Percentiles rank a stretch among this genome's conserved stretches.
Conservation (phyloP, 1,139 yeast species). For the Eremothecium cymbalariae region DNA sequence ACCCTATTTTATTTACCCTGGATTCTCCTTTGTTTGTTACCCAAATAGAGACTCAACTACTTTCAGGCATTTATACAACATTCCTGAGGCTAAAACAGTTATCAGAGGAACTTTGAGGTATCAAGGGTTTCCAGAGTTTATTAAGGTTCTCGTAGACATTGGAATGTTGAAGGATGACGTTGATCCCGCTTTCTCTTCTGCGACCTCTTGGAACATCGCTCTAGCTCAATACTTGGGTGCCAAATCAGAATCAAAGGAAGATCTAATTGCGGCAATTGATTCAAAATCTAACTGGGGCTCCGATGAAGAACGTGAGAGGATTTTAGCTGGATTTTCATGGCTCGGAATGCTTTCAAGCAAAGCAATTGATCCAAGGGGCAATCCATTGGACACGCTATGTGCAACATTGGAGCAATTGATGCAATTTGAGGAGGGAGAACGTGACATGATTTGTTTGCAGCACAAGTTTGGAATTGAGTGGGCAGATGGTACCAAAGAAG, state of each 20-base stretch:
- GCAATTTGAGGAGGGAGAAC: constrained; percentile 94
- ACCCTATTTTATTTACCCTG: constrained; percentile 94
- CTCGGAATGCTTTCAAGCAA: constrained; percentile 80
- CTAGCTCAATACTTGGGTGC: constrained; percentile 69
- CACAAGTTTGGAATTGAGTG: constrained; percentile 97
- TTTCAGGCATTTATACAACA: constrained; percentile 81
- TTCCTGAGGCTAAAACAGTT: constrained; percentile 96
- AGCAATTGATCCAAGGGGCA: constrained; percentile 77
- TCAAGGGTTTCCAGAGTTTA: constrained; percentile 98
- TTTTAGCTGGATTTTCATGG: constrained; percentile 87
- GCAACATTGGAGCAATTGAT: constrained; percentile 91
- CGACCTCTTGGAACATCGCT: constrained; percentile 84
- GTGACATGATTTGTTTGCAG: constrained; percentile 90
- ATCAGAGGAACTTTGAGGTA: constrained; percentile 94
- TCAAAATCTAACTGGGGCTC: constrained; percentile 73
- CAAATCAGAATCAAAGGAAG: constrained; percentile 58
- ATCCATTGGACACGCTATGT: constrained; percentile 92
- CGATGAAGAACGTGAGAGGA: constrained; percentile 76
- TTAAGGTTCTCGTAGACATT: constrained; percentile 87
- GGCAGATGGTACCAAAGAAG: constrained; percentile 85
- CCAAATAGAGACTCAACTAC: constrained; percentile 98
- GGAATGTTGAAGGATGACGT: constrained; percentile 82
- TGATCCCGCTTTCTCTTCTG: constrained; percentile 47
- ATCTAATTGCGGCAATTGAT: constrained; percentile 66
- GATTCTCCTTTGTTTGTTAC: constrained; percentile 88